Evolutionary conservation across 140 eudicot species (phyloP), one percentile per base, ranked within the genome.

Genomic region (Ambrosia hybrid): DNA sequence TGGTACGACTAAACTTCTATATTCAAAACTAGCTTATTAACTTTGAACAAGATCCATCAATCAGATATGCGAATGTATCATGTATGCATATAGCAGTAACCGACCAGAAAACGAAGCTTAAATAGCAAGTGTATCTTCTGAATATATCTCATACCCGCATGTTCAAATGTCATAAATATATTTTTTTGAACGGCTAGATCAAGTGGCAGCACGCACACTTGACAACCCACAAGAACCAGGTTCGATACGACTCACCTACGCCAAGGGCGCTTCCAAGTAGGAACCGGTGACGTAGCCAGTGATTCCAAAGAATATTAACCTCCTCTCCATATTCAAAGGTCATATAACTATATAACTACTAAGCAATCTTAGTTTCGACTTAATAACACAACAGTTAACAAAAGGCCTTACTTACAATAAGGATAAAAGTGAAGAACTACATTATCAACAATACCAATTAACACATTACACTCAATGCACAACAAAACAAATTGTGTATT

Each of bases 381-480:
- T 51, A 49, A 49, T 26, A 3, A 67, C 30, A 60, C 34, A 67
- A 67, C 62, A 6, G 30, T 13, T 3, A 7, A 13, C 73, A 6
- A 14, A 33, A 57, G 51, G 2, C n/a, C 49, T 53, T 15, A 37
- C 9, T 53, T 9, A 52, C 66, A 65, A 52, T 63, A 16, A 58
- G 10, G 17, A 11, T 12, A 61, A 33, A 3, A 41, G 14, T 9
- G 13, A 67, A 15, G 8, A 16, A n/a, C 46, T 66, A 66, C 57
- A 43, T 16, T 45, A 34, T n/a, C 11, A 26, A 11, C 6, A 67
- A 13, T 59, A 1, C 68, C 46, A 65, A 53, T 74, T 30, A 73
- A 73, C 60, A 33, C 52, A 49, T 34, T n/a, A 58, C 34, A 10
- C 63, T 69, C 62, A 51, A 69, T 51, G 63, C 61, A 67, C 72